Percentiles rank a stretch among this genome's conserved stretches.
These are phyloP conservation scores for Ascobolus immersus DNA, from an alignment of 495 filamentous ascomycete species.

Conservation along the genomic window DNA sequence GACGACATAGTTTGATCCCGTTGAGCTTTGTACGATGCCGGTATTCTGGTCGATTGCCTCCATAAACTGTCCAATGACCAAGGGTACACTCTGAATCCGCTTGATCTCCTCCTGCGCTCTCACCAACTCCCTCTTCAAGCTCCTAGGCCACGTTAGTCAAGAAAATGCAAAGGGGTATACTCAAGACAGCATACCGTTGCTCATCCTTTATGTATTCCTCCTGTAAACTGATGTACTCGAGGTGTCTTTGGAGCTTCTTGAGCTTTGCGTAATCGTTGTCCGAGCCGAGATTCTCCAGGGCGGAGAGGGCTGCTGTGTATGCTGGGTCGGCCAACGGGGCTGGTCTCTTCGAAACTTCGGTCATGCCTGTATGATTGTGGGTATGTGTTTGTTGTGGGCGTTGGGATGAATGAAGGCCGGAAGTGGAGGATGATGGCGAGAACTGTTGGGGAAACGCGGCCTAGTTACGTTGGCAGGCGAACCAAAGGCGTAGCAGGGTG, in stretches of 20 bases:
- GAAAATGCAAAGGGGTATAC: neutral
- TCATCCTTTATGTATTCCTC: constrained; percentile 99
- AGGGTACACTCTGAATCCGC: constrained; percentile 87
- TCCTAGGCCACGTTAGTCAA: constrained; percentile 29
- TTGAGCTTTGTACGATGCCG: constrained; percentile 93
- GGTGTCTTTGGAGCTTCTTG: constrained; percentile 83
- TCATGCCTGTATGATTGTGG: too few relatives aligned
- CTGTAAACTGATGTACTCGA: constrained; percentile 95
- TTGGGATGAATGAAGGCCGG: too few relatives aligned
- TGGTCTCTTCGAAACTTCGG: too few relatives aligned
- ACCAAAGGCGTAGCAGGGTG: too few relatives aligned
- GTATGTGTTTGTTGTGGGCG: too few relatives aligned
- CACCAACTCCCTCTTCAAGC: constrained; percentile 87
- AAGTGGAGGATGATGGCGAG: too few relatives aligned
- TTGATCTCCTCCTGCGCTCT: constrained; percentile 98
- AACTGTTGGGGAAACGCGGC: too few relatives aligned
- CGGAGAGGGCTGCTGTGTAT: constrained; percentile 51
- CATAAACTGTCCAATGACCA: constrained; percentile 99
- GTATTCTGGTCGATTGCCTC: constrained; percentile 99
- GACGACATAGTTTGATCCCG: constrained; percentile 96
- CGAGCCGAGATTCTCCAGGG: constrained; percentile 56
- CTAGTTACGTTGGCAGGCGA: too few relatives aligned
- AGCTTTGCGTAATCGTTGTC: constrained; percentile 82
- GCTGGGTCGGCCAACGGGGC: constrained; percentile 15
- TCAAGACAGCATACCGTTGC: constrained; percentile 44